Evolutionary conservation across 2,329 filamentous ascomycete species (phyloP).

Genomic region (Aureobasidium sp.): DNA sequence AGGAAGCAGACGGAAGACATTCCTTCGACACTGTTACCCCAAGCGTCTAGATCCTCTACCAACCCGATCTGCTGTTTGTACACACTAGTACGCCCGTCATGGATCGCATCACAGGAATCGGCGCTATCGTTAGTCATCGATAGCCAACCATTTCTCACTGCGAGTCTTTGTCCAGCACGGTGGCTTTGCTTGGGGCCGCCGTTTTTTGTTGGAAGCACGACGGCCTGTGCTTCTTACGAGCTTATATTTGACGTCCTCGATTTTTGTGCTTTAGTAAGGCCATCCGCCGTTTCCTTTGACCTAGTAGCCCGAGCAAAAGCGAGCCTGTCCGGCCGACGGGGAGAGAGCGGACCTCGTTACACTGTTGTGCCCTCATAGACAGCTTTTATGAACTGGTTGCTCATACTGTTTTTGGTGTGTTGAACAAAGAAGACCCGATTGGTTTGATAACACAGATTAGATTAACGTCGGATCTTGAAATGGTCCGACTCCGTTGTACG

Average conservation of each 20-base stretch:
- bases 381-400: no score
- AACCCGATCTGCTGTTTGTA: slow-evolving; percentile 8
- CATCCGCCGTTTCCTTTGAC: not conserved
- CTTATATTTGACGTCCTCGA: slow-evolving; percentile 11
- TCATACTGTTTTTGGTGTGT: no score
- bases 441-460: slow-evolving; percentile 6
- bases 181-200: slow-evolving; percentile 13
- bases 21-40: not conserved
- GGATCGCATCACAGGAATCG: slow-evolving; percentile 10
- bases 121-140: slow-evolving; percentile 12
- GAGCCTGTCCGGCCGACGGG: no score
- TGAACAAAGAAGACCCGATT: slow-evolving; percentile 4
- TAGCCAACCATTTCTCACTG: slow-evolving; percentile 4
- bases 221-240: slow-evolving; percentile 13
- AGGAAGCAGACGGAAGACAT: not conserved
- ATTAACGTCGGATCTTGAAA: slow-evolving; percentile 13
- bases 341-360: no score
- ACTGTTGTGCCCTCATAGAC: no score
- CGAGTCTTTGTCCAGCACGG: slow-evolving; percentile 3
- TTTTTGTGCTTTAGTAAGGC: not conserved
- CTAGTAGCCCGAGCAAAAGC: not conserved
- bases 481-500: slow-evolving; percentile 8
- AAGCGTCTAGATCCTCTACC: slow-evolving; percentile 1
- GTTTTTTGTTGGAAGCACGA: slow-evolving; percentile 16
- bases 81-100: slow-evolving; percentile 15